Evolutionary conservation across 495 filamentous ascomycete genomes (phyloP), one percentile per base, ranked within the genome.

Genomic region (Darksidea phi): DNA sequence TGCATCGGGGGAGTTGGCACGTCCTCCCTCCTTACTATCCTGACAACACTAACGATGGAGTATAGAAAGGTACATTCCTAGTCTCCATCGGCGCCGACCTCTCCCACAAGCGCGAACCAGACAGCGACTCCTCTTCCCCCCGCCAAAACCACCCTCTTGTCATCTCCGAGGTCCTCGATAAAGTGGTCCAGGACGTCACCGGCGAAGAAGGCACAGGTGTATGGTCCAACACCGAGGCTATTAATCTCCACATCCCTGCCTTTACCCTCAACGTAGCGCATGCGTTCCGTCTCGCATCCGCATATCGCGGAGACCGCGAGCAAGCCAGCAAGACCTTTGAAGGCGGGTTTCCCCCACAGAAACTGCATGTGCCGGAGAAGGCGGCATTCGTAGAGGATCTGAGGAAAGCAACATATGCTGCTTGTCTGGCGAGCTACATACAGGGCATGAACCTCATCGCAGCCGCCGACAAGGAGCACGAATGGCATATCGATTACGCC

Each of bases 171-270:
- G 80, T 90, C 10, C 80, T 85, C 57, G 88, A 90, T 71, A 92
- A 89, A 58, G 87, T 90, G 0, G 87, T 89, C 1, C 86, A 91
- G 75, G 85, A 89, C 59, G 80, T 82, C 48, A 83, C 86, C 52
- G 76, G 78, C 59, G 80, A 79, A 26, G 87, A 90, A 71, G 87
- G 88, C 7, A 92, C 87, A 5, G 82, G 85, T 0, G 75, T 83
- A 63, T 90, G 83, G 85, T 78, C 77, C 11, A 75, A 84, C 32
- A 80, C 79, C 70, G 85, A 90, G 66, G 82, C 84, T 2, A 80
- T 83, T 18, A 63, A 70, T 4, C 78, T 81, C 8, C 86, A 91
- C 64, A 78, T 90, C 6, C 79, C 86, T 0, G 78, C 80, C 7
- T 85, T 87, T 0, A 88, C 87, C 0, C 76, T 90, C 17, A 77